Conservation (phyloP, 495 filamentous ascomycete genomes). For the Zalerion maritima region DNA sequence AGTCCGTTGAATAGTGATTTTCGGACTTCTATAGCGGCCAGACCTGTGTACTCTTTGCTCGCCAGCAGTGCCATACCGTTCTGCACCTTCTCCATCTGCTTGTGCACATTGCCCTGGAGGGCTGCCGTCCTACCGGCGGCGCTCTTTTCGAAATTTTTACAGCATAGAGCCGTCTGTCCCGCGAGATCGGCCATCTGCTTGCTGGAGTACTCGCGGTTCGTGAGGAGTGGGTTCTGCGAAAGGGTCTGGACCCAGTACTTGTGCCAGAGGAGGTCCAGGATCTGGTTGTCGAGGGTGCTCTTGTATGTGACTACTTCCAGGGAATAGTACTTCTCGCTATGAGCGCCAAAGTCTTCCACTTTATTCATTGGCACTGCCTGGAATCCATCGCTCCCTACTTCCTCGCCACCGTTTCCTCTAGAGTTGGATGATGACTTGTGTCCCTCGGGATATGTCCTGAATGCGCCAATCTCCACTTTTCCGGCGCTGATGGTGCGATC, state of each 20-base stretch:
- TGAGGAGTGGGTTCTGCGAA: slow-evolving; percentile 85
- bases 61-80: slow-evolving; percentile 67
- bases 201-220: slow-evolving; percentile 83
- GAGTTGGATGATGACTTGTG: slow-evolving; percentile 36
- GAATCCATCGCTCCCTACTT: slow-evolving; percentile 38
- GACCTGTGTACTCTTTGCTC: slow-evolving; percentile 71
- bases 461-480: slow-evolving; percentile 95
- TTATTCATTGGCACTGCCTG: slow-evolving; percentile 80
- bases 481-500: slow-evolving; percentile 90
- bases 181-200: slow-evolving; percentile 79
- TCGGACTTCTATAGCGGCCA: slow-evolving; percentile 73
- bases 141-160: slow-evolving; percentile 2
- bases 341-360: slow-evolving; percentile 91
- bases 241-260: slow-evolving; percentile 99
- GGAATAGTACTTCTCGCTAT: slow-evolving; percentile 75
- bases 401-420: slow-evolving; percentile 11
- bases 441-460: slow-evolving; percentile 73
- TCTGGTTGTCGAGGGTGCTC: slow-evolving; percentile 68
- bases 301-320: slow-evolving; percentile 90
- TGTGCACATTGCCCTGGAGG: slow-evolving; percentile 36
- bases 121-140: slow-evolving; percentile 5
- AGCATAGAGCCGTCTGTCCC: slow-evolving; percentile 3
- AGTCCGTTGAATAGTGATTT: slow-evolving; percentile 67
- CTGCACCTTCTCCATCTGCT: slow-evolving; percentile 64
- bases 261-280: slow-evolving; percentile 88